Evolutionary conservation across 1,284 basidiomycete species (phyloP).

Genomic region (Cutaneotrichosporon sp.): DNA sequence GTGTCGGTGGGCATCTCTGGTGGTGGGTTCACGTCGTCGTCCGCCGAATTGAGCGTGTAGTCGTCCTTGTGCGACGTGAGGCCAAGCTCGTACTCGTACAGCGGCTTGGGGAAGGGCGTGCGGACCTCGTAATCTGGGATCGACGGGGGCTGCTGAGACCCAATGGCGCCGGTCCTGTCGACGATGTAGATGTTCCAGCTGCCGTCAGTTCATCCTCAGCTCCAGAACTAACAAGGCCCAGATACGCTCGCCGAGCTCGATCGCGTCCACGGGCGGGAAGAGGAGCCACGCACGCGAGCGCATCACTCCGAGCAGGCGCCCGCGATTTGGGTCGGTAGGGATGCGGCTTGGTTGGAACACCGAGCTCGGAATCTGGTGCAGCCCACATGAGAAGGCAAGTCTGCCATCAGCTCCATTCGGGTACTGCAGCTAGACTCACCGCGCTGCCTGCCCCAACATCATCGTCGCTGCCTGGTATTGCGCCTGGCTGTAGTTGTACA

Average conservation of each 20-base stretch:
- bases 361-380: constrained; percentile 35
- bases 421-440: constrained; percentile 3
- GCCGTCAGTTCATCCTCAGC: background rate
- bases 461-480: constrained; percentile 44
- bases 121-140: constrained; percentile 38
- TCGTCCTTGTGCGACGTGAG: constrained; percentile 37
- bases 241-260: constrained; percentile 47
- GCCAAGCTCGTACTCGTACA: constrained; percentile 47
- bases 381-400: constrained; percentile 39
- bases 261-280: constrained; percentile 36
- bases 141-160: constrained; percentile 36
- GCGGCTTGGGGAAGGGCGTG: constrained; percentile 43
- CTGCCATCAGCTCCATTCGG: background rate
- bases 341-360: constrained; percentile 27
- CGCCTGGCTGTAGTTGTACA: constrained; percentile 41
- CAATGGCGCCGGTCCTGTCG: constrained; percentile 37
- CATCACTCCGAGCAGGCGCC: constrained; percentile 30
- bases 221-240: constrained; percentile 45
- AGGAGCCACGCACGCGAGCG: constrained; percentile 35
- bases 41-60: constrained; percentile 27
- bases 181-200: constrained; percentile 43
- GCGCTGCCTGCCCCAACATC: constrained; percentile 37
- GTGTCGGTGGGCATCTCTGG: constrained; percentile 23
- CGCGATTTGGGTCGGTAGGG: constrained; percentile 13
- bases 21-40: constrained; percentile 14